Base-by-base conservation (phyloP, 2,329 filamentous ascomycete genomes). In the Grosmannia huntii region DNA sequence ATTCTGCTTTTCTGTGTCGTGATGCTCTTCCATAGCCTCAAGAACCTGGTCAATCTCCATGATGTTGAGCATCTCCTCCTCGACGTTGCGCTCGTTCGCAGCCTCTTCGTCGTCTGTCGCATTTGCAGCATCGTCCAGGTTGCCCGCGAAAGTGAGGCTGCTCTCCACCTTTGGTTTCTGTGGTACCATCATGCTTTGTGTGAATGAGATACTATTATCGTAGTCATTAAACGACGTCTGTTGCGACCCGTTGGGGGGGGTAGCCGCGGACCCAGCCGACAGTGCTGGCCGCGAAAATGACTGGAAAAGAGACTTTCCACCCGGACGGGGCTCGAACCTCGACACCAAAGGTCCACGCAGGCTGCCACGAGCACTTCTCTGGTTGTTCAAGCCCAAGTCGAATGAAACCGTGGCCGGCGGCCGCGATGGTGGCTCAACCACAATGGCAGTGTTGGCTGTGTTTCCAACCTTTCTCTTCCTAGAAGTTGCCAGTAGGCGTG, bases 1-100 rank as follows among this genome's bases (percentile, higher is more conserved):
- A n/a, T 64, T 60, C 21, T 54, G 59, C n/a, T 51, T 51, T 11
- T 75, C 76, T 57, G 71, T 72, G 38, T 72, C 73, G 52, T 76
- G 71, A 38, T 74, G 73, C 46, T 68, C 72, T 57, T 82, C 77
- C 78, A 86, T 73, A 55, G 71, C 73, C 53, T 81, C 76, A 56
- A 86, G 68, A 54, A 77, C 79, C 60, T 80, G 76, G 63, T 86
- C 83, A 65, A 86, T 83, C 63, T 82, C 81, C 75, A 84, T 80
- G 51, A 86, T 82, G 66, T 84, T 82, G 63, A 86, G 72, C 73
- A 84, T 79, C 68, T 84, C 81, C 33, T 75, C 73, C 65, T 84
- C 81, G 14, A 83, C 73, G 58, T 83, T 75, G 36, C 81, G 71
- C 28, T 72, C 71, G 25, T 69, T 67, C 19, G 72, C 74, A n/a